These are phyloP conservation scores for Climacium dendroides DNA, from an alignment of 225 moss, liverwort and hornwort species.

Conservation along the genomic window DNA sequence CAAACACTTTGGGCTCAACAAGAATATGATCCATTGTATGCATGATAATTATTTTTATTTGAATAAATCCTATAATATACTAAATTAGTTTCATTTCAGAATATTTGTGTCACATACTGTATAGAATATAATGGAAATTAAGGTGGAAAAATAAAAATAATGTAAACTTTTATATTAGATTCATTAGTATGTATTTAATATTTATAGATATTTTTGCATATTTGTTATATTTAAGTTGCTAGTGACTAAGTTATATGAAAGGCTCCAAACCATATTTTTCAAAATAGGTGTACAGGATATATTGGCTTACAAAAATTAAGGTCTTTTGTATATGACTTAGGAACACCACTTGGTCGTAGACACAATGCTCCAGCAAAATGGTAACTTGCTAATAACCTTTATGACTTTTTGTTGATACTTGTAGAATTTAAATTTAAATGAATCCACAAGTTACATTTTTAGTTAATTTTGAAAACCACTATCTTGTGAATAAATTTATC, in stretches of 20 bases:
- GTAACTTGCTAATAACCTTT: not conserved
- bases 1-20: slow-evolving; percentile 56
- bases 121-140: not conserved
- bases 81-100: too few relatives aligned
- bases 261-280: not conserved
- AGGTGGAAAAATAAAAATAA: not conserved
- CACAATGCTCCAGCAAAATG: slow-evolving; percentile 49
- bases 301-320: slow-evolving; percentile 79
- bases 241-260: not conserved
- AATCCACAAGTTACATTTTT: accelerated
- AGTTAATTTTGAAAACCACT: not conserved
- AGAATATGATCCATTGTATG: slow-evolving; percentile 60
- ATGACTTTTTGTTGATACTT: too few relatives aligned
- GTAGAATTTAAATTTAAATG: not conserved
- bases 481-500: too few relatives aligned
- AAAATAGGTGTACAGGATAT: slow-evolving; percentile 50
- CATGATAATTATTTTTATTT: not conserved
- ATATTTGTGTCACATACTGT: not conserved
- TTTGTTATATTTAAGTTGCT: too few relatives aligned
- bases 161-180: not conserved
- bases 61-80: too few relatives aligned
- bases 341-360: slow-evolving; percentile 71
- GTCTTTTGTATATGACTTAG: slow-evolving; percentile 48
- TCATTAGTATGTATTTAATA: not conserved
- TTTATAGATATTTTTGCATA: not conserved